Base-by-base conservation (phyloP, 169 alveolate genomes). In the Besnoitia besnoiti region DNA sequence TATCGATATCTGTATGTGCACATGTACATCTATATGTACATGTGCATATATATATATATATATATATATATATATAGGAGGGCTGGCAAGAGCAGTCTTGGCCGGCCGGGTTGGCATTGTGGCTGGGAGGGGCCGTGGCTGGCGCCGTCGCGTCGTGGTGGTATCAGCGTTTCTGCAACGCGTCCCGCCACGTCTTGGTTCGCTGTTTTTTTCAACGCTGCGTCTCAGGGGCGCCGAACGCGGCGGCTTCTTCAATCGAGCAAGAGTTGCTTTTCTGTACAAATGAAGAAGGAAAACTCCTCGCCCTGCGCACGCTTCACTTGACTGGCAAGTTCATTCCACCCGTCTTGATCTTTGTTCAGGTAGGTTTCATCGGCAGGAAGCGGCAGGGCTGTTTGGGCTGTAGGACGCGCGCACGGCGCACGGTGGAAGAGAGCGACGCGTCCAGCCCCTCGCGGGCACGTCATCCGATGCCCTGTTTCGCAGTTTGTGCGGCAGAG, bases 241-340 rank as follows among this genome's bases (percentile, higher is more conserved):
- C 95, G 19, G 95, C 95, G 33, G 91, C 94, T 14, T 59, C 90
- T 8, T 82, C 82, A 39, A 89, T 93, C 16, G 95, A 93, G 61
- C 95, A 93, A 49, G 73, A 85, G 59, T 59, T 93, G 67, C 51
- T 91, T 24, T 93, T 93, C 62, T 67, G 92, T 49, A 44, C 94
- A 19, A 91, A 88, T 0, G 95, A 93, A 40, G 95, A 80, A 62
- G 95, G 94, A n/a, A 93, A 93, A 76, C 93, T 93, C 55, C 62
- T 85, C 50, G 92, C 94, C n/a, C 89, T 93, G 12, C 91, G 91
- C 49, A 47, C 55, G 12, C 90, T 93, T 40, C 91, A 85, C 49
- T n/a, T 76, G 82, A 77, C 85, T 50, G 91, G 94, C 27, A 51
- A 61, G 82, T 73, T 93, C 37, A 59, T 77, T 1, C 95, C 93